These are phyloP conservation scores for Byssoonygena ceratinophila DNA, from an alignment of 2,329 filamentous ascomycete species.

Conservation along the genomic window DNA sequence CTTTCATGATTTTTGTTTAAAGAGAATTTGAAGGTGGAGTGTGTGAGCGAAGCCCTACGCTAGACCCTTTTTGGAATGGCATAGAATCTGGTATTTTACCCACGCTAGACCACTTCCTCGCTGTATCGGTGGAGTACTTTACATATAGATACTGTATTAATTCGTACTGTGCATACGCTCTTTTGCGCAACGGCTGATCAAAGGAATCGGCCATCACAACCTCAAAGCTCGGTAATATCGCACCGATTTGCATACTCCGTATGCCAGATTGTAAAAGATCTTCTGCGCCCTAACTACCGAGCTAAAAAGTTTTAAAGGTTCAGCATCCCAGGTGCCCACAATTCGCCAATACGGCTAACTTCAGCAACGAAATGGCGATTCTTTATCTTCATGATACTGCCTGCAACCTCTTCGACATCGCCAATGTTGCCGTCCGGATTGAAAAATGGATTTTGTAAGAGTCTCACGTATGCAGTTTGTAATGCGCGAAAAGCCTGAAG, in stretches of 20 bases:
- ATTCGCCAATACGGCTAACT: conserved; percentile 73
- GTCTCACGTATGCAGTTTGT: conserved; percentile 78
- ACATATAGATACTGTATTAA: no score
- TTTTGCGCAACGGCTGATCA: no score
- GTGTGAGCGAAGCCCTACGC: conserved; percentile 38
- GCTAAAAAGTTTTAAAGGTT: conserved; percentile 40
- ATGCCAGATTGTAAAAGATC: no score
- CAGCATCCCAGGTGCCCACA: conserved; percentile 65
- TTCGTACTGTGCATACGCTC: no score
- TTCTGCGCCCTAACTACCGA: background rate
- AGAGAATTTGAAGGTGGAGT: conserved; percentile 16
- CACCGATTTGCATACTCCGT: no score
- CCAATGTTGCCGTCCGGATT: conserved; percentile 64
- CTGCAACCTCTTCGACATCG: conserved; percentile 24
- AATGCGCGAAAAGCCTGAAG: conserved; percentile 71
- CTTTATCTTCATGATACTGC: conserved; percentile 33
- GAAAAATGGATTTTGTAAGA: conserved; percentile 92
- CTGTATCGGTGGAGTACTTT: no score
- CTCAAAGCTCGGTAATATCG: no score
- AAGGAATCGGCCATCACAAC: no score
- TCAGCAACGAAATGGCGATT: conserved; percentile 72
- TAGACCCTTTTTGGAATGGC: conserved; percentile 23
- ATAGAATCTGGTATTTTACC: no score
- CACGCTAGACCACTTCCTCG: background rate
- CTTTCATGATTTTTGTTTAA: conserved; percentile 8